Base-by-base conservation (phyloP, 2,329 filamentous ascomycete species). In the Pseudogymnoascus sp. region DNA sequence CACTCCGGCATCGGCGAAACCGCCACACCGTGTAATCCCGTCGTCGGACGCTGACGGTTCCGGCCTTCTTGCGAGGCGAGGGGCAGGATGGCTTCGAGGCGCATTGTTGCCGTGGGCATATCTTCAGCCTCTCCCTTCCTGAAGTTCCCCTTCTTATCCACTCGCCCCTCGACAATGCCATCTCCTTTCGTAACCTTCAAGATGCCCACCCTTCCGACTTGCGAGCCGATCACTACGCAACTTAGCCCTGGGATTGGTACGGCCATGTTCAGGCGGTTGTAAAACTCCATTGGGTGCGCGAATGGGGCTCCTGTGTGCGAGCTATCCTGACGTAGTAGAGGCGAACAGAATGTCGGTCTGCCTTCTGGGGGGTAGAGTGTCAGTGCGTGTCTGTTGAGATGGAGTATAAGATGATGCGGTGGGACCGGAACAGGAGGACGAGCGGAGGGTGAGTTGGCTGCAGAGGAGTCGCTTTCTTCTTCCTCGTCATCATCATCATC, bases 241-340 rank as follows among this genome's bases (percentile, higher is more conserved):
- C 79, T 86, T 1, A 94, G 76, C 66, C 89, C 85, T 0, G 87
- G 86, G 1, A 92, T 83, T 58, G 85, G 79, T 0, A 80, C 74
- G 37, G 84, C 73, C 78, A 89, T 84, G 72, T 81, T 86, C 20
- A 90, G 73, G 2, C 84, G 79, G 65, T 85, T 77, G 41, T 74
- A 72, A 25, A 69, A 66, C 3, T 47, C 41, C 41, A 47, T 47
- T 3, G 41, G 41, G 22, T 47, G 41, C 14, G 41, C 22, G 14
- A 47, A 47, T 16, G 12, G 41, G 11, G 41, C 22, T 16, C 22
- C 6, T 5, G 41, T 14, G 5, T 47, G 41, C 3, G 41, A 47
- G 7, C 6, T 2, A 16, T 47, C 41, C 22, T 47, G 41, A 12
- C 41, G 41, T 2, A 47, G 41, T 8, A 47, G 6, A 4, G 41